Evolutionary conservation across 2,329 filamentous ascomycete species (phyloP).

Genomic region (Trichoderma sp.): DNA sequence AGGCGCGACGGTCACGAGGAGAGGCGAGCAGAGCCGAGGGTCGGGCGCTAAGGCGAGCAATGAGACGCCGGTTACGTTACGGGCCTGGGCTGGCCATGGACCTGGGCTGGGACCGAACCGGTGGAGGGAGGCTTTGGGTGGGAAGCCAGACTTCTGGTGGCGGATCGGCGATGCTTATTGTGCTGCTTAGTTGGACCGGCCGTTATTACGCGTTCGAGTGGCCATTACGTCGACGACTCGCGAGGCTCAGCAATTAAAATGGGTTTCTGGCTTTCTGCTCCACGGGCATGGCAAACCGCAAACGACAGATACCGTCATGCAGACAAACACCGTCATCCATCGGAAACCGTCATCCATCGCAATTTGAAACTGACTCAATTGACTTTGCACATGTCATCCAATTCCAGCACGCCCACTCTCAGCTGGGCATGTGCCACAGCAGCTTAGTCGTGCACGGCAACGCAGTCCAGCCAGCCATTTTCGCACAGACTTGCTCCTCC

Average conservation of each 20-base stretch:
- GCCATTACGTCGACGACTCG: no score
- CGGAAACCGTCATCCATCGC: not conserved
- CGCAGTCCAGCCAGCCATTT: not conserved
- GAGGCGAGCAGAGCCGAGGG: not conserved
- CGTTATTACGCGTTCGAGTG: not conserved
- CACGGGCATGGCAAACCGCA: not conserved
- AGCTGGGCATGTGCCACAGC: not conserved
- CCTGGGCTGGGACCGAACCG: not conserved
- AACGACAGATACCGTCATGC: not conserved
- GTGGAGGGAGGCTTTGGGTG: not conserved
- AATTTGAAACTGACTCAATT: not conserved
- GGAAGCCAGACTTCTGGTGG: no score
- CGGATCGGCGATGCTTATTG: no score
- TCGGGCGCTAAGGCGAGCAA: not conserved
- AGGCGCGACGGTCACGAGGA: slow-evolving; percentile 22
- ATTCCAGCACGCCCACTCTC: not conserved
- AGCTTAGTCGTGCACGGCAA: not conserved
- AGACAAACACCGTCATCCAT: not conserved
- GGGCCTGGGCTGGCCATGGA: not conserved
- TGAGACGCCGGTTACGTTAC: not conserved
- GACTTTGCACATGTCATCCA: not conserved
- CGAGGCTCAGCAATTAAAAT: not conserved
- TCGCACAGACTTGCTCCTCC: not conserved
- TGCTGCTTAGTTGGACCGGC: not conserved
- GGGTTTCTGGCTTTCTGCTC: not conserved